These are phyloP conservation scores for Paraphoma chrysanthemicola DNA, from an alignment of 2,329 filamentous ascomycete genomes.

Conservation along the genomic window DNA sequence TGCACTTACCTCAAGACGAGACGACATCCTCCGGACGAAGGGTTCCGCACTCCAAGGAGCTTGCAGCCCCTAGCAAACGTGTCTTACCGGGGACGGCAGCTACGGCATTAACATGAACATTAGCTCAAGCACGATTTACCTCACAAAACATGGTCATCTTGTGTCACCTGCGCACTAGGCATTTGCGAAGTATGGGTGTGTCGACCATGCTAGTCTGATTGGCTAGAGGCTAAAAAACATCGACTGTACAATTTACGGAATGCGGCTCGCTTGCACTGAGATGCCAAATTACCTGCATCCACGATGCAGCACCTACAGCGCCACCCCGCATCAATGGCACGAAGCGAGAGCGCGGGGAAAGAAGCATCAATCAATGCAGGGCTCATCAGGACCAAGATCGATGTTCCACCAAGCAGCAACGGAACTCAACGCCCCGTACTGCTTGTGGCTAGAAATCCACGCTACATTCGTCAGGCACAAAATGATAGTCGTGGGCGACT, in stretches of 20 bases:
- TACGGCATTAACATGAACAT: neutral
- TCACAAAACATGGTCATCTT: neutral
- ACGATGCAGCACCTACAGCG: neutral
- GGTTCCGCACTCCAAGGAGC: neutral
- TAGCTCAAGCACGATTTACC: neutral
- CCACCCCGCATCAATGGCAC: neutral
- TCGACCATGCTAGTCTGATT: neutral
- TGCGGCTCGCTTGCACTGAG: neutral
- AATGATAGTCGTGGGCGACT: neutral
- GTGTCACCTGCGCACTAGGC: neutral
- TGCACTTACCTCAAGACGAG: neutral
- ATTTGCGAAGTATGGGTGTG: neutral
- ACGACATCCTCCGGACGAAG: neutral
- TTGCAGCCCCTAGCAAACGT: neutral
- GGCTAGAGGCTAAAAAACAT: neutral
- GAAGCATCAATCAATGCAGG: neutral
- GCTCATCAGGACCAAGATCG: neutral
- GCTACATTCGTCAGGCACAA: neutral
- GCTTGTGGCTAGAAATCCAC: neutral
- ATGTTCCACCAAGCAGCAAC: neutral
- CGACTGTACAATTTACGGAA: neutral
- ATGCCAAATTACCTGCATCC: slow-evolving; percentile 1
- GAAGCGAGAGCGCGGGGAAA: slow-evolving; percentile 2
- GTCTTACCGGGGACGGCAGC: neutral
- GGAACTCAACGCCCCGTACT: neutral